Conservation (phyloP, 495 filamentous ascomycete genomes). For the Lophiotrema nucula region DNA sequence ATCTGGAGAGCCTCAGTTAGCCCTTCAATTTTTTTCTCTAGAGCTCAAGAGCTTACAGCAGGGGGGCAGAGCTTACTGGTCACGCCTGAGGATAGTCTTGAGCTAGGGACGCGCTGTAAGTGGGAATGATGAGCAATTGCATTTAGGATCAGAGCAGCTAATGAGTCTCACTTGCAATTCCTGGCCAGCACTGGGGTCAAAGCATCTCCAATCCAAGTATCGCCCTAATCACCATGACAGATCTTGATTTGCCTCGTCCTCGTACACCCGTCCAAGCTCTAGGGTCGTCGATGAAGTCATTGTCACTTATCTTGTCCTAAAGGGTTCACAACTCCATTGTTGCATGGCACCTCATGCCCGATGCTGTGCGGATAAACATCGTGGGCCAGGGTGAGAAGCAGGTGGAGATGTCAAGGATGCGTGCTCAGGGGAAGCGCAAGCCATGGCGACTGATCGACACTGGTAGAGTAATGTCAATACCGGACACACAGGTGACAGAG, state of each 20-base stretch:
- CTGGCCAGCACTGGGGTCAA: too few species aligned
- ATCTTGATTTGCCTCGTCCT: too few species aligned
- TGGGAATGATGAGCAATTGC: constrained; percentile 9
- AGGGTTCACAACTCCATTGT: neutral
- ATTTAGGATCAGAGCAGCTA: too few species aligned
- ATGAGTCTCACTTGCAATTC: too few species aligned
- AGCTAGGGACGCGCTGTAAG: neutral
- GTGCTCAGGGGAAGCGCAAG: neutral
- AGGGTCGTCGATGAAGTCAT: constrained; percentile 20
- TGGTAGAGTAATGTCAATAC: neutral
- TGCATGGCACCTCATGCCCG: neutral
- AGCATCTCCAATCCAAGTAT: too few species aligned
- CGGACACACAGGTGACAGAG: neutral
- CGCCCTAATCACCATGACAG: too few species aligned
- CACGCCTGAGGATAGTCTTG: neutral
- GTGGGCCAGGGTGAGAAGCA: neutral
- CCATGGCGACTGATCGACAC: constrained; percentile 1
- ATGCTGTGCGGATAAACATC: constrained; percentile 11
- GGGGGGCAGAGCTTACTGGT: constrained; percentile 6
- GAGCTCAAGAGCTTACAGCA: constrained; percentile 1
- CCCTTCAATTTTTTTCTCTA: neutral
- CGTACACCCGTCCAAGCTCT: neutral
- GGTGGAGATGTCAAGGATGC: neutral
- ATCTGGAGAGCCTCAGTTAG: neutral
- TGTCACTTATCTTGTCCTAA: neutral